Base-by-base conservation (phyloP, 208 protist species). In the Novymonas esmeraldas region DNA sequence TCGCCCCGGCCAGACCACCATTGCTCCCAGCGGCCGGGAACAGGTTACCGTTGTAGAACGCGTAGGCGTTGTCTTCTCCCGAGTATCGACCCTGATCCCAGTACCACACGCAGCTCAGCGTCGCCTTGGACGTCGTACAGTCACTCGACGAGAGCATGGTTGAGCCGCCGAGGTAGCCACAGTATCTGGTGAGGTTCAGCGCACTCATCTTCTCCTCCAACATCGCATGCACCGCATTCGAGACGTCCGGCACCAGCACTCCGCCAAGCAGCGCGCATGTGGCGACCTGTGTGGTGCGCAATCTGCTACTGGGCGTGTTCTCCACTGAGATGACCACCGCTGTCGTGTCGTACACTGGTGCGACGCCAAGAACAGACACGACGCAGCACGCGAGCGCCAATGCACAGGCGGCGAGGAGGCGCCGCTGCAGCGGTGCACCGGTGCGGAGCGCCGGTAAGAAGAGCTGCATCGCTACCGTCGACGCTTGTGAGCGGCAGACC, bases 41-140 rank as follows among this genome's bases (percentile, higher is more conserved):
- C 22, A 13, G 31, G 56, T 61, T 61, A 20, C 56, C 56, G 20
- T 61, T 29, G 56, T 61, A 61, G 13, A 61, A 61, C 22, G 56
- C n/a, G 22, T 48, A 61, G 22, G 56, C 56, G 9, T 49, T 61
- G 14, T 61, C 56, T 1, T 14, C 11, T 1, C 56, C 56, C 22
- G 14, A 6, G 36, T 61, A 61, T 6, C 56, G 56, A 16, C 56
- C 56, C 20, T 61, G 24, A 18, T 61, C 56, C 56, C 56, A 61
- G 20, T 61, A 48, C 56, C 56, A 61, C 11, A 49, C 33, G 26
- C 56, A 61, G 38, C 5, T 14, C 36, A 61, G 39, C 9, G 56
- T 36, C 9, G 24, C 24, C n/a, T 14, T 48, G 16, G 56, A 61
- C 26, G 33, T 46, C 31, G 56, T 48, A 16, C 56, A 61, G 3